Evolutionary conservation across 2,329 filamentous ascomycete genomes (phyloP).

Genomic region (Emergomyces pasteurianus): DNA sequence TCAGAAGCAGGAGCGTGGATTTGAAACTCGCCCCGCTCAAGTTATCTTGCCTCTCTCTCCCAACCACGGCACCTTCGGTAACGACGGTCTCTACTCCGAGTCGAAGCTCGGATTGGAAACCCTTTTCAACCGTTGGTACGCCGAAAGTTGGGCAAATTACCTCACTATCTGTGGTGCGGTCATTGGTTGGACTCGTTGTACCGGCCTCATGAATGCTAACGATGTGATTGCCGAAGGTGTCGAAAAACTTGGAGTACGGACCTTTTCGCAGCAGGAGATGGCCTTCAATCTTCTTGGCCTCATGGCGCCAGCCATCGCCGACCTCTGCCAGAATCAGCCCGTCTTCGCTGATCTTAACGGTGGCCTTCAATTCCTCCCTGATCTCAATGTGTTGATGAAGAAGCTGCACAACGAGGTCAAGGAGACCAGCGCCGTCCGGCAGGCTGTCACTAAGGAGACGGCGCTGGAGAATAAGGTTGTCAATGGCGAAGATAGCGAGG

Average conservation of each 20-base stretch:
- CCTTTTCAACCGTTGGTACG: slow-evolving; percentile 96
- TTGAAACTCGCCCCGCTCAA: slow-evolving; percentile 91
- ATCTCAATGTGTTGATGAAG: slow-evolving; percentile 89
- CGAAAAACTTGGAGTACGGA: slow-evolving; percentile 91
- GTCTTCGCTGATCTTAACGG: slow-evolving; percentile 97
- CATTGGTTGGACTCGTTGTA: slow-evolving; percentile 98
- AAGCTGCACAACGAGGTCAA: slow-evolving; percentile 87
- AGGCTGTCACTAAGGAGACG: slow-evolving; percentile 89
- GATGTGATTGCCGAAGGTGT: slow-evolving; percentile 96
- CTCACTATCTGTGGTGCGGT: slow-evolving; percentile 96
- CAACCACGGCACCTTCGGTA: slow-evolving; percentile 97
- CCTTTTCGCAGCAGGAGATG: slow-evolving; percentile 99
- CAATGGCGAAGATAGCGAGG: slow-evolving; percentile 85
- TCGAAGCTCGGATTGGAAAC: slow-evolving; percentile 96
- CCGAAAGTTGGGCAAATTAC: slow-evolving; percentile 93
- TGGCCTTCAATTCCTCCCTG: slow-evolving; percentile 91
- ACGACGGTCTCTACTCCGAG: slow-evolving; percentile 94
- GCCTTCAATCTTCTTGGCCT: slow-evolving; percentile 95
- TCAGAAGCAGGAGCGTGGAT: slow-evolving; percentile 76
- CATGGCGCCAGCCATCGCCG: slow-evolving; percentile 87
- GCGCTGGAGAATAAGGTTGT: slow-evolving; percentile 94
- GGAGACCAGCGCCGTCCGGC: slow-evolving; percentile 86
- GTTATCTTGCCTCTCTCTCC: slow-evolving; percentile 92
- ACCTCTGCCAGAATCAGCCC: slow-evolving; percentile 89
- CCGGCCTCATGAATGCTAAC: slow-evolving; percentile 94